Conservation (phyloP, 306 rosid species). For the Cucumis hystrix region DNA sequence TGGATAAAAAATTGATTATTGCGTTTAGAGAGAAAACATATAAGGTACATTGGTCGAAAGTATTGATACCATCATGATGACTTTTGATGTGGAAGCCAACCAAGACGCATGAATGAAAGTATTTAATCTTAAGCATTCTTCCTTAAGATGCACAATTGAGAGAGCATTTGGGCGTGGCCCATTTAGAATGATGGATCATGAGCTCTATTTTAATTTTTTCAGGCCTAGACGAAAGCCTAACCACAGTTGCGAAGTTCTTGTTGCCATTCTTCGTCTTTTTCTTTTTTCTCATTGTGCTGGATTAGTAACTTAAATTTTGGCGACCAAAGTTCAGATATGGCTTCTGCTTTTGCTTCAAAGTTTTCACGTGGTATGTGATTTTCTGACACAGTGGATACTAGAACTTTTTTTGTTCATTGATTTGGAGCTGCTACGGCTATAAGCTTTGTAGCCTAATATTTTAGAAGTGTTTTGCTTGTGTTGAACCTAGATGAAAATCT, state of each 20-base stretch:
- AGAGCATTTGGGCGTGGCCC: too few species aligned
- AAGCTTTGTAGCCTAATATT: background rate
- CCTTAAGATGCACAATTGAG: too few species aligned
- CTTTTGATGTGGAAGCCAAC: too few species aligned
- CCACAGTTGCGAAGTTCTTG: background rate
- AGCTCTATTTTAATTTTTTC: background rate
- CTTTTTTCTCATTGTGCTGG: background rate
- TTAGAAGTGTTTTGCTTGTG: background rate
- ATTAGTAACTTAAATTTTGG: background rate
- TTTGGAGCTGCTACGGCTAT: background rate
- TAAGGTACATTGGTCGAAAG: too few species aligned
- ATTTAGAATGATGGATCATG: background rate
- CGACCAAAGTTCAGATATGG: slow-evolving; percentile 5
- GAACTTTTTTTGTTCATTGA: background rate
- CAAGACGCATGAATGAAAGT: too few species aligned
- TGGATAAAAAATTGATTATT: too few species aligned
- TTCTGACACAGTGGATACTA: background rate
- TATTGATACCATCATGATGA: too few species aligned
- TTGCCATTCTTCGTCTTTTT: background rate
- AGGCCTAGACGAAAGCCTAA: background rate
- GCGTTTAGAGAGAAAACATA: too few species aligned
- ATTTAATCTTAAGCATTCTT: too few species aligned
- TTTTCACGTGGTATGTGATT: slow-evolving; percentile 18
- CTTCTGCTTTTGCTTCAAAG: slow-evolving; percentile 20
- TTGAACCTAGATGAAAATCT: background rate